These are phyloP conservation scores for Sedum album DNA, from an alignment of 164 flowering plant species.

Conservation along the genomic window DNA sequence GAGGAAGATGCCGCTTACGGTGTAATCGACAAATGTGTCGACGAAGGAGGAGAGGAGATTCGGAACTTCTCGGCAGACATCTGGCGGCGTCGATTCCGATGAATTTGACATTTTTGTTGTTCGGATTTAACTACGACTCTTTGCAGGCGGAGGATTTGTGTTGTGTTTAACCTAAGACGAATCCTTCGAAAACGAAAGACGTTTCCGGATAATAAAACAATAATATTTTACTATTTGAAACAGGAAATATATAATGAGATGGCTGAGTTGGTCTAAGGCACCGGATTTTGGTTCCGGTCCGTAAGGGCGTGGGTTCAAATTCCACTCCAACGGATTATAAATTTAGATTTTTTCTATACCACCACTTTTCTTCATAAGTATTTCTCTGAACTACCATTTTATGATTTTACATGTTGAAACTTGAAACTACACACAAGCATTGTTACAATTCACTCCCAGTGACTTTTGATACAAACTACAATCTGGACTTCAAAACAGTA, in stretches of 20 bases:
- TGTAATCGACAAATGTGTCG: constrained; percentile 64
- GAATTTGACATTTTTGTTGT: background rate
- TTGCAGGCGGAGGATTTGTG: too few relatives aligned
- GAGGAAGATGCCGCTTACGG: constrained; percentile 16
- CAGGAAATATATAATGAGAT: constrained; percentile 13
- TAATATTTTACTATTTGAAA: too few relatives aligned
- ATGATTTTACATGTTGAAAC: too few relatives aligned
- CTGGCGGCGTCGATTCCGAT: too few relatives aligned
- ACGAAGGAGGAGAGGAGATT: constrained; percentile 49
- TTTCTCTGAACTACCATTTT: too few relatives aligned
- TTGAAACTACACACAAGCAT: too few relatives aligned
- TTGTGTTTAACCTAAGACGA: too few relatives aligned
- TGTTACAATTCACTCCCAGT: background rate
- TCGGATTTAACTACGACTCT: background rate
- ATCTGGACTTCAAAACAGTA: background rate
- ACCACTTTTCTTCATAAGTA: too few relatives aligned
- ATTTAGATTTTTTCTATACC: too few relatives aligned
- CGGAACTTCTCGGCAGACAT: constrained; percentile 1
- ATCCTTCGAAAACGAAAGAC: too few relatives aligned
- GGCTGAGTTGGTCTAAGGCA: constrained; percentile 99
- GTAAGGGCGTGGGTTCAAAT: constrained; percentile 99
- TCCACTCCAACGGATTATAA: constrained; percentile 37
- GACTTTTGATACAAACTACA: background rate
- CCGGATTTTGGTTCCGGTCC: constrained; percentile 99
- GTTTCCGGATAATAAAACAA: too few relatives aligned